phyloP scores from a whole-genome alignment of 495 filamentous ascomycete species.

The Lasiosphaeria ovina region DNA sequence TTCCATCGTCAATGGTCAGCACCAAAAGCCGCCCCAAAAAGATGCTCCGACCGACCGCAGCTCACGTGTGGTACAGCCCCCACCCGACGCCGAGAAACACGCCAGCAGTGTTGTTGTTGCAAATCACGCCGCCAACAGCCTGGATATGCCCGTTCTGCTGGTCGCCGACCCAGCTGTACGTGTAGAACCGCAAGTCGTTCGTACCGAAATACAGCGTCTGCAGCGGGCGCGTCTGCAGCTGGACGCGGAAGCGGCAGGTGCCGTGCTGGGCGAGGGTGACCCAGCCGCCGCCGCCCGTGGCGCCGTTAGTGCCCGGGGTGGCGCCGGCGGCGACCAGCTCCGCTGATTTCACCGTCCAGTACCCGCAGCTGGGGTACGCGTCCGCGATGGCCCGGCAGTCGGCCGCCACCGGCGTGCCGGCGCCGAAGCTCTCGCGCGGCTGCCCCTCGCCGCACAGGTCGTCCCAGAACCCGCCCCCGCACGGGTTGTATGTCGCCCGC shows the following conservation, averaged over 20 bases:
- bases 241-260: constrained; percentile 12
- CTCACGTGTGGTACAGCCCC: not conserved
- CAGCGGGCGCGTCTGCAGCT: constrained; percentile 6
- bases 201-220: constrained; percentile 8
- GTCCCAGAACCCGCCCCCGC: not conserved
- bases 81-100: not conserved
- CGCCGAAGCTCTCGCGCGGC: constrained; percentile 1
- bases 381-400: constrained; percentile 12
- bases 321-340: not conserved
- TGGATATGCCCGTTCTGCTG: constrained; percentile 12
- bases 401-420: constrained; percentile 9
- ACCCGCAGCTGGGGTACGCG: not conserved
- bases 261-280: constrained; percentile 8
- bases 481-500: not conserved
- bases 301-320: not conserved
- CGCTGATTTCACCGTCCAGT: constrained; percentile 6
- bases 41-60: not conserved
- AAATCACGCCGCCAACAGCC: not conserved
- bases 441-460: constrained; percentile 15
- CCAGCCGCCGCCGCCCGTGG: constrained; percentile 2
- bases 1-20: too few relatives aligned
- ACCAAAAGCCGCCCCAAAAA: too few relatives aligned
- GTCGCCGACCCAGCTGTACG: constrained; percentile 3
- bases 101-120: constrained; percentile 4
- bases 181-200: constrained; percentile 17